These are phyloP conservation scores for Tolypocladium paradoxum DNA, from an alignment of 2,329 filamentous ascomycete genomes.

Conservation along the genomic window DNA sequence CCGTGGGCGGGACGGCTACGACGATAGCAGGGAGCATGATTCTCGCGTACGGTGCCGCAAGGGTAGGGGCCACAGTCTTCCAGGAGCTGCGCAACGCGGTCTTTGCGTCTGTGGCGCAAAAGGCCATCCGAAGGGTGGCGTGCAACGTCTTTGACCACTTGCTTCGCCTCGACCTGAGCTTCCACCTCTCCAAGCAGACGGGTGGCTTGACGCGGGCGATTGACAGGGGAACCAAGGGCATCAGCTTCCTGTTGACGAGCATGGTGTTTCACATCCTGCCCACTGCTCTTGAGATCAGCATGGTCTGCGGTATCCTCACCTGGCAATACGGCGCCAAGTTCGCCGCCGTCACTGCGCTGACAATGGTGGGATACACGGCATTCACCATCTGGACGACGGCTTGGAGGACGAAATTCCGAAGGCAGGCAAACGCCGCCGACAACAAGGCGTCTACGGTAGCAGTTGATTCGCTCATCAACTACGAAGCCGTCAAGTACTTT, in stretches of 20 bases:
- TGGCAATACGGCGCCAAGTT: slow-evolving; percentile 92
- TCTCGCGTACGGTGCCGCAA: slow-evolving; percentile 78
- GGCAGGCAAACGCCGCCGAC: slow-evolving; percentile 90
- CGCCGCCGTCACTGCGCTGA: slow-evolving; percentile 77
- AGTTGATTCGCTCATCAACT: slow-evolving; percentile 95
- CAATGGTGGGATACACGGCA: slow-evolving; percentile 90
- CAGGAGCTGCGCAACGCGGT: slow-evolving; percentile 93
- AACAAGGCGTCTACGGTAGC: slow-evolving; percentile 92
- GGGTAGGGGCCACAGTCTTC: slow-evolving; percentile 80
- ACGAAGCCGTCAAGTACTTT: slow-evolving; percentile 98
- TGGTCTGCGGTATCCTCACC: slow-evolving; percentile 93
- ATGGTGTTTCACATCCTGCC: slow-evolving; percentile 98
- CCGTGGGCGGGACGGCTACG: slow-evolving; percentile 76
- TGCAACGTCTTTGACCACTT: slow-evolving; percentile 88
- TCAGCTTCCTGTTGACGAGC: slow-evolving; percentile 90
- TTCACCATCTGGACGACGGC: slow-evolving; percentile 96
- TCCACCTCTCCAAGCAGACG: slow-evolving; percentile 89
- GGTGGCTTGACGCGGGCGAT: slow-evolving; percentile 89
- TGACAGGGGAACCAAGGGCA: slow-evolving; percentile 94
- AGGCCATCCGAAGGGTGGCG: slow-evolving; percentile 85
- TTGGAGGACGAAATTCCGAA: slow-evolving; percentile 93
- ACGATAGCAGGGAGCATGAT: slow-evolving; percentile 90
- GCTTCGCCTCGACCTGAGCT: slow-evolving; percentile 78
- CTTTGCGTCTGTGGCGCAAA: slow-evolving; percentile 93
- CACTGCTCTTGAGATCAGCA: slow-evolving; percentile 82